Conservation (phyloP, 768 basidiomycete species). For the Hypholoma sublateritium region DNA sequence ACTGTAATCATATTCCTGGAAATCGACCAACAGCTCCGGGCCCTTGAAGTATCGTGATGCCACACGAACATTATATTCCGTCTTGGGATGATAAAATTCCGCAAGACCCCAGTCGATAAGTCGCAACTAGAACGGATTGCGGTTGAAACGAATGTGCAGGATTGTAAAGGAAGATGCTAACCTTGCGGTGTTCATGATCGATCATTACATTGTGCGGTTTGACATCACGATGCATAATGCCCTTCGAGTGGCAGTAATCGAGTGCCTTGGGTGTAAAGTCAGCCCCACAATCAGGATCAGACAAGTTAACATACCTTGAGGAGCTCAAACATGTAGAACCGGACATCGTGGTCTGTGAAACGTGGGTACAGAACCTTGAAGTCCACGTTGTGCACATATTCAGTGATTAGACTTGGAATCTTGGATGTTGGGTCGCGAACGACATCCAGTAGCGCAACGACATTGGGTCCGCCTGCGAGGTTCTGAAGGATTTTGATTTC, state of each 20-base stretch:
- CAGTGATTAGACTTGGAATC: constrained; percentile 94
- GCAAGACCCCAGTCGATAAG: constrained; percentile 99
- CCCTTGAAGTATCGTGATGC: constrained; percentile 98
- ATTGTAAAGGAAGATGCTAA: constrained; percentile 29
- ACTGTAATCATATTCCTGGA: constrained; percentile 98
- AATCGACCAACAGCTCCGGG: constrained; percentile 93
- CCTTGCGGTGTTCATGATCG: constrained; percentile 95
- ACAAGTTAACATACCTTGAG: constrained; percentile 62
- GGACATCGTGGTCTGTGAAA: constrained; percentile 93
- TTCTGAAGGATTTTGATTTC: constrained; percentile 99
- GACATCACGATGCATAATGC: constrained; percentile 98
- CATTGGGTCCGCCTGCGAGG: constrained; percentile 92
- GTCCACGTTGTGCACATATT: constrained; percentile 98
- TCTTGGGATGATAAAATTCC: constrained; percentile 97
- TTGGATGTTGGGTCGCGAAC: constrained; percentile 95
- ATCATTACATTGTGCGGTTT: constrained; percentile 99
- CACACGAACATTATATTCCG: constrained; percentile 97
- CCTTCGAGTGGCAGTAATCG: constrained; percentile 97
- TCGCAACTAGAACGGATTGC: constrained; percentile 57
- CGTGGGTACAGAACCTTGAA: constrained; percentile 96
- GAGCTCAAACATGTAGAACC: constrained; percentile 95
- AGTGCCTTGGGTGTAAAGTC: constrained; percentile 59
- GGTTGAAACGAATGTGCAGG: constrained; percentile 10
- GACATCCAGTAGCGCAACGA: constrained; percentile 91
- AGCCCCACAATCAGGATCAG: constrained; percentile 2